Evolutionary conservation across 2,329 filamentous ascomycete species (phyloP).

Genomic region (Purpureocillium lavendulum): DNA sequence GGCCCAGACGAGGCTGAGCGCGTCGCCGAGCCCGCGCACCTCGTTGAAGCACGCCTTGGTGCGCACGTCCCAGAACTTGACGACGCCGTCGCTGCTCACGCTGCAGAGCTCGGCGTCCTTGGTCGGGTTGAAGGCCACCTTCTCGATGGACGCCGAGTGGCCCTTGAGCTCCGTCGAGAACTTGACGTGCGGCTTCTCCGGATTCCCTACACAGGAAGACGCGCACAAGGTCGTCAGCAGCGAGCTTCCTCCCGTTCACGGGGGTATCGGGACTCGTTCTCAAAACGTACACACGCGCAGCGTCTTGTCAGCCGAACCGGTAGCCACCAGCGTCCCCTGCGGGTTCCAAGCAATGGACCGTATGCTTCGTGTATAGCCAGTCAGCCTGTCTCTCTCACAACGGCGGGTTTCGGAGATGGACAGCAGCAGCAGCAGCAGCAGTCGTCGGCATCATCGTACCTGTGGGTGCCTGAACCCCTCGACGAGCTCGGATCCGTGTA

Average conservation of each 20-base stretch:
- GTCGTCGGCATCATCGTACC: constrained; percentile 26
- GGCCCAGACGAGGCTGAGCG: constrained; percentile 66
- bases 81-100: constrained; percentile 63
- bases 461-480: constrained; percentile 45
- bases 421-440: too few relatives aligned
- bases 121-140: constrained; percentile 68
- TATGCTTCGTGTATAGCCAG: constrained; percentile 38
- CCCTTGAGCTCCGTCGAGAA: constrained; percentile 70
- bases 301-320: constrained; percentile 62
- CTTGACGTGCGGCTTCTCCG: constrained; percentile 64
- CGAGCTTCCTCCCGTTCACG: not conserved
- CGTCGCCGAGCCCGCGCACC: constrained; percentile 55
- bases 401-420: not conserved
- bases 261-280: not conserved
- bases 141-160: constrained; percentile 58
- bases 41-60: constrained; percentile 64
- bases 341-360: constrained; percentile 86
- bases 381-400: not conserved
- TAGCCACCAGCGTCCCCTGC: constrained; percentile 73
- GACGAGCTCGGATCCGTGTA: constrained; percentile 56
- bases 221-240: too few relatives aligned
- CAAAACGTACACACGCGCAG: constrained; percentile 59
- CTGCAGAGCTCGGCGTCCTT: constrained; percentile 72
- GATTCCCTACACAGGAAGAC: constrained; percentile 68
- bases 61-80: constrained; percentile 74